A percentile compares a stretch with the other conserved stretches of the same genome.
phyloP scores from a whole-genome alignment of 1,284 basidiomycete genomes.

The Malassezia vespertilionis region DNA sequence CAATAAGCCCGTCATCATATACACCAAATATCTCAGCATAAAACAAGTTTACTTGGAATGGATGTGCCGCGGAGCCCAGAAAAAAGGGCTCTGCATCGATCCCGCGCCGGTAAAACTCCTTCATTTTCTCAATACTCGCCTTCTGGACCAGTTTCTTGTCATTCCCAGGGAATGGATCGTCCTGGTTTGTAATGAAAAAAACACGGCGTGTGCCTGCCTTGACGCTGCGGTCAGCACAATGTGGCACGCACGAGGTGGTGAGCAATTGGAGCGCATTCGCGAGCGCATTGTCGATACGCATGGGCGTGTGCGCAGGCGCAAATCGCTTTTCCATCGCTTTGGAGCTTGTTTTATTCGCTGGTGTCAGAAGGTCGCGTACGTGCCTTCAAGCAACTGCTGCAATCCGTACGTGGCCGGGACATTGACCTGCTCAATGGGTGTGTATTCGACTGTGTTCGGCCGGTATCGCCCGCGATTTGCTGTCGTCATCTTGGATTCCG shows the following conservation, averaged over 20 bases:
- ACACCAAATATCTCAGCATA: conserved; percentile 49
- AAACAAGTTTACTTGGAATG: conserved; percentile 57
- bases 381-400: conserved; percentile 57
- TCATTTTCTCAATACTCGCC: conserved; percentile 15
- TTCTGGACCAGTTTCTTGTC: conserved; percentile 8
- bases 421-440: conserved; percentile 64
- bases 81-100: conserved; percentile 83
- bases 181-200: conserved; percentile 85
- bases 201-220: conserved; percentile 79
- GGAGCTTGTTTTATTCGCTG: not conserved
- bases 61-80: conserved; percentile 61
- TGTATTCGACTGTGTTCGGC: conserved; percentile 49
- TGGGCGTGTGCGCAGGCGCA: conserved; percentile 51
- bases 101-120: conserved; percentile 60
- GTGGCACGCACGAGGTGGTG: conserved; percentile 56
- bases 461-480: conserved; percentile 2
- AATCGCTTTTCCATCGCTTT: conserved; percentile 30
- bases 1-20: conserved; percentile 35
- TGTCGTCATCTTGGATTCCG: conserved; percentile 12
- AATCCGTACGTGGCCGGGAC: conserved; percentile 54
- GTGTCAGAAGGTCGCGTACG: conserved; percentile 5
- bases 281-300: conserved; percentile 56
- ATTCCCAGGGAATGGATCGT: conserved; percentile 52
- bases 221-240: conserved; percentile 55
- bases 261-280: conserved; percentile 48